Evolutionary conservation across 2,329 filamentous ascomycete species (phyloP), one percentile per base, ranked within the genome.

Genomic region (Aspergillus hiratsukae): DNA sequence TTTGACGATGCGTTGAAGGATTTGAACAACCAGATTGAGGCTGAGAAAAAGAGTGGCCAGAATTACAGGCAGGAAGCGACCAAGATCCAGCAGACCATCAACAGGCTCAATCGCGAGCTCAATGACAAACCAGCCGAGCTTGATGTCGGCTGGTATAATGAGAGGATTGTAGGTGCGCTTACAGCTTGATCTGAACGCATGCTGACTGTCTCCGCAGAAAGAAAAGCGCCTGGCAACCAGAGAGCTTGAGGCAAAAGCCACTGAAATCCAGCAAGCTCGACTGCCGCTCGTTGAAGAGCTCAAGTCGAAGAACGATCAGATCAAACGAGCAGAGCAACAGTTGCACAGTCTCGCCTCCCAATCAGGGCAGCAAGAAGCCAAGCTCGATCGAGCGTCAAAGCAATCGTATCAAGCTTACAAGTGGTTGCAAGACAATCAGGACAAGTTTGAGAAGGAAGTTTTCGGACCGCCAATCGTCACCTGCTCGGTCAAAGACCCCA

Each of bases 381-480:
- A 87, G 61, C 80, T 99, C 54, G 79, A 78, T 52, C 79, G 69
- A 5, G 17, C 81, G 0, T 88, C 87, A 10, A 69, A 69, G 0
- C 89, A 97, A 55, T 84, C 88, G 2, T 82, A 82, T 10, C 77
- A 70, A 61, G 91, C 87, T 2, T 96, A 90, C 86, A 80, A 86
- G 45, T 99, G 93, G 92, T 81, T 97, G 52, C 82, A 90, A 67
- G 72, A 84, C 2, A 85, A 99, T 69, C 81, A 81, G 57, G 69
- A 81, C 54, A 73, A 82, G 50, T 94, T 97, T 61, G 83, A 89
- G 66, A 85, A 88, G 61, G 81, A 88, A 56, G 86, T 97, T 4
- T 91, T 88, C 68, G 91, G 89, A 0, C 92, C 92, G 5, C 86
- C 92, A 0, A 83, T 94, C 66, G 78, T 96, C 31, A 87, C 83